Evolutionary conservation across 2,329 filamentous ascomycete genomes (phyloP), one percentile per base, ranked within the genome.

Genomic region (Apiospora malaysiana): DNA sequence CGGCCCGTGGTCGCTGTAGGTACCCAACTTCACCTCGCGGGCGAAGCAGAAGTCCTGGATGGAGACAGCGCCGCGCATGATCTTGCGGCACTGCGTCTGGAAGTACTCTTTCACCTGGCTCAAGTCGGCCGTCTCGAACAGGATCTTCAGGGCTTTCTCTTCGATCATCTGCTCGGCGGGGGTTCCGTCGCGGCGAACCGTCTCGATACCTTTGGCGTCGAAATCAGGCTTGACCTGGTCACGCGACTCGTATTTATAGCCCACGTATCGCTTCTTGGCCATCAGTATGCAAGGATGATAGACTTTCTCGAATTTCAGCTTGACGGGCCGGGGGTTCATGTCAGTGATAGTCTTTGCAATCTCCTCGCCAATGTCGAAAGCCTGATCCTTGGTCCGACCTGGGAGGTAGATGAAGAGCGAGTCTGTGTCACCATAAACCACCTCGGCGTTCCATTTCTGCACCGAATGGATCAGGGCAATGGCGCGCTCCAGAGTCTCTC

Each of bases 181-280:
- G 0, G 95, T 98, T 49, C 96, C 96, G 79, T 99, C 96, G 67
- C 96, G 90, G 1, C 97, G 91, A 9, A 99, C 95, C 0, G 97
- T 99, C 84, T 99, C 97, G 74, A 98, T 99, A 42, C 97, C 96
- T 81, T 99, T 99, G 71, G 96, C 97, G 79, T 99, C 97, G 75
- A 98, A 98, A 0, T 97, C 93, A 0, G 96, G 95, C 74, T 91
- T 90, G 10, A 80, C 84, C 78, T 99, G 96, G 21, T 88, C 85
- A 47, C 88, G 89, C 74, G 86, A 89, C 79, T 99, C 96, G 82
- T 97, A 99, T 80, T 97, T 98, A 86, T 97, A 98, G 7, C 97
- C 97, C 4, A 98, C 97, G 76, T 99, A 99, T 70, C 96, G 92
- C 79, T 99, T 99, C 84, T 99, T 99, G 23, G 97, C 94, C 0